Percentiles rank a stretch among this genome's conserved stretches.
phyloP scores from a whole-genome alignment of 805 yeast genomes.

The Lipomyces spencermartinsiae region DNA sequence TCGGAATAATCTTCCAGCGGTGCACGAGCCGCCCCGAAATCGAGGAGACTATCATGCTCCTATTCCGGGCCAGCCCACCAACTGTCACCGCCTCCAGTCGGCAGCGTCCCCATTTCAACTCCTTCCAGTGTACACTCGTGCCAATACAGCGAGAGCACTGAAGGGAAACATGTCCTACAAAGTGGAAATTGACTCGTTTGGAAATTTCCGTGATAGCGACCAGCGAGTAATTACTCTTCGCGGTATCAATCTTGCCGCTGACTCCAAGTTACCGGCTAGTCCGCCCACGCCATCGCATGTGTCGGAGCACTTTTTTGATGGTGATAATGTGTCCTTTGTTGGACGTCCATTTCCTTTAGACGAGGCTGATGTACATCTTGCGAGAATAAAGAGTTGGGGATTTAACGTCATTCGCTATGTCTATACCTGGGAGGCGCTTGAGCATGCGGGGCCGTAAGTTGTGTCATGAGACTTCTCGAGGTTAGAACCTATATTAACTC shows the following conservation, averaged over 20 bases:
- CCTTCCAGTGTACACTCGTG: background rate
- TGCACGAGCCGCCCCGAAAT: no score
- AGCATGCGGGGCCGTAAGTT: conserved; percentile 75
- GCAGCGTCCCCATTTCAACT: background rate
- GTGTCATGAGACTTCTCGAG: background rate
- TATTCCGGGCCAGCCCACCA: background rate
- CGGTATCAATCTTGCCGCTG: conserved; percentile 83
- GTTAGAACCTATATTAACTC: background rate
- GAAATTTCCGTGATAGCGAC: conserved; percentile 56
- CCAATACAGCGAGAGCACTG: background rate
- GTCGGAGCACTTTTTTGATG: conserved; percentile 63
- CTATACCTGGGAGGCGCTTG: conserved; percentile 91
- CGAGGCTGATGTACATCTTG: conserved; percentile 73
- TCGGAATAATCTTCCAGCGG: no score
- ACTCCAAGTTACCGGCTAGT: conserved; percentile 68
- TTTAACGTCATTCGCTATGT: conserved; percentile 78
- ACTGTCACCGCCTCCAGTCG: background rate
- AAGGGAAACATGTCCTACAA: conserved; percentile 21
- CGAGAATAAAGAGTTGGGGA: conserved; percentile 78
- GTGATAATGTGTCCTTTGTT: conserved; percentile 78
- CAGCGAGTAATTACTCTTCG: conserved; percentile 70
- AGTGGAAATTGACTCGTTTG: conserved; percentile 30
- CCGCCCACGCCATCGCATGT: conserved; percentile 57
- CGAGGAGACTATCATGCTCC: no score
- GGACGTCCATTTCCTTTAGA: conserved; percentile 80